These are phyloP conservation scores for Podospora pseudoanserina DNA, from an alignment of 495 filamentous ascomycete genomes.

Conservation along the genomic window DNA sequence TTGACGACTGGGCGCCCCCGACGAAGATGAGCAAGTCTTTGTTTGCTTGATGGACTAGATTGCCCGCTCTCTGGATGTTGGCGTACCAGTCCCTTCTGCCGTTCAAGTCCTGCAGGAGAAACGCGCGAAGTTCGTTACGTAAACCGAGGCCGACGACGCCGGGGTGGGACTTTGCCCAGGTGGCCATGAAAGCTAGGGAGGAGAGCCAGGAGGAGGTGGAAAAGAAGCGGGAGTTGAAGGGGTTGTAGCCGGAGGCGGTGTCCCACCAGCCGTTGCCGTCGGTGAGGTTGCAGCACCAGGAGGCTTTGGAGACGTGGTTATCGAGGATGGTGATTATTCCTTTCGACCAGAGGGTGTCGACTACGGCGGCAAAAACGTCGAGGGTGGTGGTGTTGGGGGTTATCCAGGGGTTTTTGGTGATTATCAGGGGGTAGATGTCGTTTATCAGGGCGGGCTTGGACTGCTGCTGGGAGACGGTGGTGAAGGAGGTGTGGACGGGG, in stretches of 20 bases:
- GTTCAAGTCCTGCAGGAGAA: conserved; percentile 40
- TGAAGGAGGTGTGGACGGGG: conserved; percentile 40
- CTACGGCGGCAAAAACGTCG: conserved; percentile 38
- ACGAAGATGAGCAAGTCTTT: conserved; percentile 44
- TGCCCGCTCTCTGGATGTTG: conserved; percentile 39
- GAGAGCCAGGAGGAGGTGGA: conserved; percentile 43
- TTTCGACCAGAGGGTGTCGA: conserved; percentile 39
- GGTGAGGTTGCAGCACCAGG: conserved; percentile 48
- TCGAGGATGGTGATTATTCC: conserved; percentile 48
- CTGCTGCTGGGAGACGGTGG: conserved; percentile 38
- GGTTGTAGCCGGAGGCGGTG: conserved; percentile 41
- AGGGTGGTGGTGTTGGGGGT: conserved; percentile 32
- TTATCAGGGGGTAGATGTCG: conserved; percentile 33
- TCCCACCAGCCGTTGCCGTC: conserved; percentile 57
- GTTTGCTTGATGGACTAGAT: conserved; percentile 41
- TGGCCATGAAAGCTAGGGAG: conserved; percentile 41
- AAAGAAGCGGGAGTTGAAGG: conserved; percentile 44
- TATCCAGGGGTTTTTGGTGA: conserved; percentile 42
- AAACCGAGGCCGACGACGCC: conserved; percentile 47
- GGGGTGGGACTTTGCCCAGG: conserved; percentile 35
- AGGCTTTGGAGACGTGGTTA: conserved; percentile 49
- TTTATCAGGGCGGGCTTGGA: conserved; percentile 28
- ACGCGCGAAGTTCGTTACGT: conserved; percentile 49
- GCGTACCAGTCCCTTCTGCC: conserved; percentile 45
- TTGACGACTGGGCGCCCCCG: conserved; percentile 44